Evolutionary conservation across 2,329 filamentous ascomycete genomes (phyloP), one percentile per base, ranked within the genome.

Genomic region (Pseudocercospora fijiensis): DNA sequence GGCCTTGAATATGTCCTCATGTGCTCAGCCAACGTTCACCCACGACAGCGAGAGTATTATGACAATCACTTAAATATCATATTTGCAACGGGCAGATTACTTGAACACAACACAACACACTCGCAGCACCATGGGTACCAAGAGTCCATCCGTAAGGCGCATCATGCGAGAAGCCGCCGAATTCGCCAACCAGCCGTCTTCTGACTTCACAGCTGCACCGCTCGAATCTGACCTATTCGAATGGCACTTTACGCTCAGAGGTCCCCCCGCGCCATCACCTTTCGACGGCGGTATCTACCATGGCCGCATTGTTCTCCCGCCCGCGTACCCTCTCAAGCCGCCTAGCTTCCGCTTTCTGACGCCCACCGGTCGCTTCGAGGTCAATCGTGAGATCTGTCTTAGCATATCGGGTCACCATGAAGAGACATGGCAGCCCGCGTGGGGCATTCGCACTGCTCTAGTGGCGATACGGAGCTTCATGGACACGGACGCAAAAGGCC

Each of bases 221-320:
- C 86, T 94, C 66, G 94, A 98, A 75, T 83, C 86, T 30, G 92
- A 98, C 78, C 88, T 99, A 60, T 96, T 96, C 79, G 93, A 98
- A 79, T 99, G 95, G 95, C 95, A 99, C 81, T 99, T 98, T 80
- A 99, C 95, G 0, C 84, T 99, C n/a, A 87, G 89, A 58, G 95
- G 95, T 0, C 93, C 94, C 0, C 94, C 94, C 0, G 82, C 86
- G 30, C 85, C 85, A 18, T 93, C 92, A 0, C 86, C 88, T 41
- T 97, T 93, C 79, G 86, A 87, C 51, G 81, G 83, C 30, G 95
- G 95, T 55, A 86, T 97, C 73, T 99, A 98, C 81, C 95, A 99
- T 78, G 95, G 95, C 63, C 92, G 94, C 74, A 98, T 99, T 76
- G 85, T 93, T 43, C 87, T 99, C 0, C 95, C 95, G 1, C 86